Conservation (phyloP, 2,329 filamentous ascomycete genomes). For the Trichophyton verrucosum region DNA sequence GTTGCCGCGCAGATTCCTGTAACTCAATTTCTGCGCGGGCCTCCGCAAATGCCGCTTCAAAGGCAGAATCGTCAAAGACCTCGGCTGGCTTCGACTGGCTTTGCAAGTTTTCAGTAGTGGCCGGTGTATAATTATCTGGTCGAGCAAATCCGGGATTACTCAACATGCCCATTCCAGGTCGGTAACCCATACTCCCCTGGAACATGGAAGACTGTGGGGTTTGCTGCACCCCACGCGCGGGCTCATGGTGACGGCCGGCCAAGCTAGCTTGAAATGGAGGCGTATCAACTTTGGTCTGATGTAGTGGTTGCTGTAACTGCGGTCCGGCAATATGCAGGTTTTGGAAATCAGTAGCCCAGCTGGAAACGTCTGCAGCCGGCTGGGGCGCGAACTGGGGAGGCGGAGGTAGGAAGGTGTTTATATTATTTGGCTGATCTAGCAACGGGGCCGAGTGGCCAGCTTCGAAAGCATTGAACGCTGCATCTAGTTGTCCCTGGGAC, state of each 20-base stretch:
- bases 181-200: constrained; percentile 6
- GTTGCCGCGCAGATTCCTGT: constrained; percentile 16
- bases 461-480: constrained; percentile 59
- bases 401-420: constrained; percentile 20
- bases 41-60: constrained; percentile 35
- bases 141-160: not conserved
- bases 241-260: constrained; percentile 50
- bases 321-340: constrained; percentile 30
- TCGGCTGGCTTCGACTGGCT: constrained; percentile 12
- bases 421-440: constrained; percentile 28
- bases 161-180: constrained; percentile 2
- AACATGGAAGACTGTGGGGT: constrained; percentile 11
- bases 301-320: constrained; percentile 35
- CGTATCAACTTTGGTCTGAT: constrained; percentile 34
- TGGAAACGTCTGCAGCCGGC: constrained; percentile 16
- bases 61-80: constrained; percentile 34
- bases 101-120: not conserved
- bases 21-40: constrained; percentile 28
- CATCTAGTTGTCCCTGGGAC: constrained; percentile 45
- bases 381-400: constrained; percentile 21
- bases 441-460: constrained; percentile 22
- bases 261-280: constrained; percentile 20
- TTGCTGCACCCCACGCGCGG: constrained; percentile 33
- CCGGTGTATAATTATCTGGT: not conserved
- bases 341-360: constrained; percentile 39